Conservation (phyloP, 2,329 filamentous ascomycete species). For the Colletotrichum sublineola region DNA sequence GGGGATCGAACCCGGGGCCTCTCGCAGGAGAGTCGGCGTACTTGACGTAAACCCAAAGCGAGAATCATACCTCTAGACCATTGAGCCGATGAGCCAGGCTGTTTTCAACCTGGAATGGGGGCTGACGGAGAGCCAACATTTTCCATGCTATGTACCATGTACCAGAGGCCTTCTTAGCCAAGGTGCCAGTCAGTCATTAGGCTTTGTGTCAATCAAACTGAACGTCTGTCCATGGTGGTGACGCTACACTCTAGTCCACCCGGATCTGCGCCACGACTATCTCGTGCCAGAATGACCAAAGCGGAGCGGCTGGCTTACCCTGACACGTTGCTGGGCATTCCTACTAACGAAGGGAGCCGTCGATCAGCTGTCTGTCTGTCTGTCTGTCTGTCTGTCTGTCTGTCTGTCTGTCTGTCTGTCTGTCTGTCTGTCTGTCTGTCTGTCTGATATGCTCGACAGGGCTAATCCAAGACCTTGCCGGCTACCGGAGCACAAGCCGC, state of each 20-base stretch:
- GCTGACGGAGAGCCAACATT: background rate
- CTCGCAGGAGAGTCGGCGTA: constrained; percentile 45
- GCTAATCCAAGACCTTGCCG: constrained; percentile 1
- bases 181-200: too few species aligned
- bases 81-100: constrained; percentile 40
- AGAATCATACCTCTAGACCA: constrained; percentile 54
- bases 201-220: background rate
- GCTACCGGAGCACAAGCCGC: constrained; percentile 16
- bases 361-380: background rate
- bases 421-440: background rate
- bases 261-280: background rate
- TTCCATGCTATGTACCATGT: background rate
- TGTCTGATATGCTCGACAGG: background rate
- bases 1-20: constrained; percentile 53
- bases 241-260: background rate
- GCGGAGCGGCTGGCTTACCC: background rate
- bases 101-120: background rate
- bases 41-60: constrained; percentile 47
- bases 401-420: too few species aligned
- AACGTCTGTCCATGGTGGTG: background rate
- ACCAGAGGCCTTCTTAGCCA: too few species aligned
- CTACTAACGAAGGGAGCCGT: constrained; percentile 5
- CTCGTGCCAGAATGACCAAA: background rate
- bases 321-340: background rate
- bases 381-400: background rate